A percentile compares a stretch with the other conserved stretches of the same genome.
Conservation (phyloP, 1,139 yeast species). For the Meyerozyma smithsonii region DNA sequence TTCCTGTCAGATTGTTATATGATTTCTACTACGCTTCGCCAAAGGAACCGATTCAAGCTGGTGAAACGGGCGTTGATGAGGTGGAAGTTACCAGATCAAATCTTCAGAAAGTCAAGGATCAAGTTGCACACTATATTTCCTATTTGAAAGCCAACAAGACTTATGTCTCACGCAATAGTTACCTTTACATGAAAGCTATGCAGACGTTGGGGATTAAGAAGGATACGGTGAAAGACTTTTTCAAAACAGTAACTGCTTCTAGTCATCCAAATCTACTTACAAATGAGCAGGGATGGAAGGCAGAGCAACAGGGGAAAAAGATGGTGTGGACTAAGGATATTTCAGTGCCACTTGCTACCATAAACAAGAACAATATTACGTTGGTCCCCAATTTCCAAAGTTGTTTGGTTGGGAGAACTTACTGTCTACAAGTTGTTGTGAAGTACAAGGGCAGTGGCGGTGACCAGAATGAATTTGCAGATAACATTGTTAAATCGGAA, state of each 20-base stretch:
- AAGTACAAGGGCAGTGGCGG: slow-evolving; percentile 36
- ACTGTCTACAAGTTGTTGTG: slow-evolving; percentile 37
- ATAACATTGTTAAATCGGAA: slow-evolving; percentile 32
- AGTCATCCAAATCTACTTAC: slow-evolving; percentile 20
- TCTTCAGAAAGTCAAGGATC: slow-evolving; percentile 33
- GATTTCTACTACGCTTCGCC: slow-evolving; percentile 39
- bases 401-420: slow-evolving; percentile 40
- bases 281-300: slow-evolving; percentile 27
- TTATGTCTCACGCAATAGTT: slow-evolving; percentile 29
- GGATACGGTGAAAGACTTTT: slow-evolving; percentile 37
- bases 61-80: slow-evolving; percentile 19
- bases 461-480: slow-evolving; percentile 31
- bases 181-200: slow-evolving; percentile 35
- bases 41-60: slow-evolving; percentile 9
- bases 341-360: slow-evolving; percentile 25
- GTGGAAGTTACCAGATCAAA: slow-evolving; percentile 32
- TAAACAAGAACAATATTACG: slow-evolving; percentile 37
- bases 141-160: slow-evolving; percentile 33
- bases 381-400: slow-evolving; percentile 41
- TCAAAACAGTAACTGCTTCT: slow-evolving; percentile 21
- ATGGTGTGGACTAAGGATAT: slow-evolving; percentile 26
- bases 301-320: slow-evolving; percentile 13
- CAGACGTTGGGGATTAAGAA: slow-evolving; percentile 38
- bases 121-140: slow-evolving; percentile 27
- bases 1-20: slow-evolving; percentile 36